Percentiles rank a stretch among this genome's conserved stretches.
Evolutionary conservation across 768 basidiomycete species (phyloP).

Genomic region (Suillus subluteus): DNA sequence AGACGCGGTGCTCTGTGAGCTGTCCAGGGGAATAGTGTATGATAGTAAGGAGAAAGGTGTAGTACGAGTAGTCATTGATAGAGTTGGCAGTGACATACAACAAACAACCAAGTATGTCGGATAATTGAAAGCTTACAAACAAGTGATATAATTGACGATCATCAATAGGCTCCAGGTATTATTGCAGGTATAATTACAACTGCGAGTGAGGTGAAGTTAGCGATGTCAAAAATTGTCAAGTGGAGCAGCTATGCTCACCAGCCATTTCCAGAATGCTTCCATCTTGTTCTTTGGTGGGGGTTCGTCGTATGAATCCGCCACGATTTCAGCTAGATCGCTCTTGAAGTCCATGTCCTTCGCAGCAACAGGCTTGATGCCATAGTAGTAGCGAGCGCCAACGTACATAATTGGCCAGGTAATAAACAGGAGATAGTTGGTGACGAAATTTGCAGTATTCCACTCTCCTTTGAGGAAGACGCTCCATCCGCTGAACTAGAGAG

Average conservation of each 20-base stretch:
- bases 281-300: conserved; percentile 66
- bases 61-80: too few relatives aligned
- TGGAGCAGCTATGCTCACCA: conserved; percentile 52
- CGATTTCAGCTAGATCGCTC: conserved; percentile 68
- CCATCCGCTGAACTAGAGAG: conserved; percentile 50
- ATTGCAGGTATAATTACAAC: conserved; percentile 10
- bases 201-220: neutral
- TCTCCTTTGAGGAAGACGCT: conserved; percentile 53
- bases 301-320: conserved; percentile 72
- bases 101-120: neutral
- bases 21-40: too few relatives aligned
- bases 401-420: conserved; percentile 77
- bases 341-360: conserved; percentile 86
- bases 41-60: too few relatives aligned
- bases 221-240: neutral
- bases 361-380: conserved; percentile 25
- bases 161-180: neutral
- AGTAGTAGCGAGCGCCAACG: conserved; percentile 54
- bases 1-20: too few relatives aligned
- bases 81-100: neutral
- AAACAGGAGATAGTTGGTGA: conserved; percentile 82
- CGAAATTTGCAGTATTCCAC: conserved; percentile 68
- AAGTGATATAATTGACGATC: neutral
- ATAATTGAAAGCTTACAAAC: neutral
- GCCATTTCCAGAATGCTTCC: conserved; percentile 78